Conservation (phyloP, 2,329 filamentous ascomycete genomes). For the Hypomyces rosellus region DNA sequence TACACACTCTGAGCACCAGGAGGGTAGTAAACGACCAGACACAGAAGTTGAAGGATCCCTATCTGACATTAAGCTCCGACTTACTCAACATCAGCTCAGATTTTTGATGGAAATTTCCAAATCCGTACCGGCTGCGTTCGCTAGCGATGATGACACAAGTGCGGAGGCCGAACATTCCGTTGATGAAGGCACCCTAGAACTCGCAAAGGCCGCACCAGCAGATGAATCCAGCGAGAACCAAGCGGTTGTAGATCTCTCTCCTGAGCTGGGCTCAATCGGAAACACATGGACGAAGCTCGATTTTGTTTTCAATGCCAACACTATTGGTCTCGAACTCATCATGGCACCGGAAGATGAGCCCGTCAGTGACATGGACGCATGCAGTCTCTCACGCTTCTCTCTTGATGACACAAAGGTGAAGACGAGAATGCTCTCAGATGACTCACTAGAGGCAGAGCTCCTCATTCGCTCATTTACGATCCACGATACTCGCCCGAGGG, state of each 20-base stretch:
- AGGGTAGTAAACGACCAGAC: constrained; percentile 74
- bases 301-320: constrained; percentile 81
- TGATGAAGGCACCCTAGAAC: constrained; percentile 47
- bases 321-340: constrained; percentile 82
- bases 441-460: constrained; percentile 85
- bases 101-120: constrained; percentile 82
- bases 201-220: constrained; percentile 35
- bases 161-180: constrained; percentile 71
- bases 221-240: constrained; percentile 32
- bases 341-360: constrained; percentile 69
- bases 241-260: constrained; percentile 50
- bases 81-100: constrained; percentile 87
- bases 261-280: constrained; percentile 62
- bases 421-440: constrained; percentile 86
- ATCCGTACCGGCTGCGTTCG: constrained; percentile 82
- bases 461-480: constrained; percentile 93
- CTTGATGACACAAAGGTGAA: constrained; percentile 90
- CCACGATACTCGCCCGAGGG: constrained; percentile 78
- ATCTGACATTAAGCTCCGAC: constrained; percentile 83
- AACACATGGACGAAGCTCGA: constrained; percentile 91
- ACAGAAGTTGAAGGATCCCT: constrained; percentile 86
- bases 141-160: constrained; percentile 59
- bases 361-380: constrained; percentile 68
- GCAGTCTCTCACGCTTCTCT: constrained; percentile 89
- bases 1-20: constrained; percentile 80